Evolutionary conservation across 1,139 yeast genomes (phyloP), one percentile per base, ranked within the genome.

Genomic region (Yamadazyma taylorii): DNA sequence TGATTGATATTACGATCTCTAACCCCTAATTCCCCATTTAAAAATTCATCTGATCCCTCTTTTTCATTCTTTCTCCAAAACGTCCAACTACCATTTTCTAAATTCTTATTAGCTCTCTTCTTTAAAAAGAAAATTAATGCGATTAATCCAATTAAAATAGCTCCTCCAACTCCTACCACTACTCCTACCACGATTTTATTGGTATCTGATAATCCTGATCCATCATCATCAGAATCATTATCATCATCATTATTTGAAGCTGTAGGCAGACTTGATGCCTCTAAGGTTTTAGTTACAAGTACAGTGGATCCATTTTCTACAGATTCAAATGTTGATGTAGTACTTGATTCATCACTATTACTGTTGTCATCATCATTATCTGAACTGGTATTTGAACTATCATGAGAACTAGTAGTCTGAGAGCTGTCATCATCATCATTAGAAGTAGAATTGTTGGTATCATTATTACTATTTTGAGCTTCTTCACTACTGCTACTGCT

Each of bases 21-120:
- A 19, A 69, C 71, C 7, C 87, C 69, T 48, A 86, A 75, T 42
- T 68, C 70, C 17, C 81, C 79, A 15, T 86, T 84, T 38, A 81
- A 68, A 35, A 75, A 64, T 53, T 86, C 94, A 44, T 70, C 75
- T 33, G 61, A 60, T 32, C 60, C 60, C 34, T 66, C 66, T 55
- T 72, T 70, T 47, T 69, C 76, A 41, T 65, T 66, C 59, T 69
- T 69, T 52, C 75, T 63, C 78, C 78, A 72, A 61, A 72, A 72
- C 2, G 78, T 72, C 78, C 78, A 72, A 21, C 73, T 69, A 12
- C 69, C 63, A 34, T 47, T 52, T 35, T 61, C 61, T 28, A 50
- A 47, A 30, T 56, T 61, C 37, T 52, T 57, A 42, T 56, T 58
- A 31, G 59, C 53, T 43, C 58, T 53, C 48, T 63, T 66, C 51